Base-by-base conservation (phyloP, 805 yeast genomes). In the Spathaspora gorwiae region DNA sequence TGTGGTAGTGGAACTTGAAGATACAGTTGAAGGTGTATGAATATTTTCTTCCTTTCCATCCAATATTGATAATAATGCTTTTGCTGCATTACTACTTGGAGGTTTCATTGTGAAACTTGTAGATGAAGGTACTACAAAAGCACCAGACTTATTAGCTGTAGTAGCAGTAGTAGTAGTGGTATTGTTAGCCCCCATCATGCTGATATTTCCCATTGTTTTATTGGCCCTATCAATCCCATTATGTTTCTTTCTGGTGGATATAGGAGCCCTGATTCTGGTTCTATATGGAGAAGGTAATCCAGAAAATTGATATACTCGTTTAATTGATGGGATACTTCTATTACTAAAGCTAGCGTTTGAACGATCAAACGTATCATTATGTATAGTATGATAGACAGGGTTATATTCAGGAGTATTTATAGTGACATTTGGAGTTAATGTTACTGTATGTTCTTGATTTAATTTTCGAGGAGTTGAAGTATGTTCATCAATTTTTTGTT, bases 251-350 rank as follows among this genome's bases (percentile, higher is more conserved):
- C 43, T 49, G 14, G 53, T 40, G 13, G 49, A 38, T 24, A 59
- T 55, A 2, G 67, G 75, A 26, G 68, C 64, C 48, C 56, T 61
- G 47, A 62, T 70, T 48, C 71, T 61, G 1, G 75, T 70, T 47
- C 65, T 54, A 52, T 70, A 71, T 2, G 76, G 75, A 3, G 75
- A 68, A 5, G 76, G 76, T 31, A 72, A 54, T 1, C 76, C 77
- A 1, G 74, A 66, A 45, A 72, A 72, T 43, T 69, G 75, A 52
- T 70, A 70, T 9, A 72, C 76, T 47, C 77, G 51, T 50, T 67
- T 70, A 7, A 68, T 60, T 5, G 76, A 62, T 7, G 69, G 64
- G 31, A 59, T 51, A 29, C 53, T 57, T 44, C 56, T 56, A 31
- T 45, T 45, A 19, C 39, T 42, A 10, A 37, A 7, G 56, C 53